Conservation (phyloP, 352 stramenopile species). For the Phytophthora agathidicida region DNA sequence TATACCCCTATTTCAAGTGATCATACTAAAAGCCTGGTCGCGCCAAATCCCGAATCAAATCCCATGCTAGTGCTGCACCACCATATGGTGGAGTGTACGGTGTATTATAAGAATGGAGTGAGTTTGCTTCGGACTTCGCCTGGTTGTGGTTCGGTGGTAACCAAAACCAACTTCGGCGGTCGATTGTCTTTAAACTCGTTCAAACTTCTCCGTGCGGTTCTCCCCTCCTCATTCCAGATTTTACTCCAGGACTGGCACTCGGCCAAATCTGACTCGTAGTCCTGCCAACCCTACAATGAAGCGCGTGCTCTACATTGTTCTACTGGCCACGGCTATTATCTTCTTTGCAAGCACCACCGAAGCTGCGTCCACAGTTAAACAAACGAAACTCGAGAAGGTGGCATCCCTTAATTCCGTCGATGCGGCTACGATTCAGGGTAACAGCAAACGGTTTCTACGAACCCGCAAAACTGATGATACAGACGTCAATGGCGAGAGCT, state of each 20-base stretch:
- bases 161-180: no score
- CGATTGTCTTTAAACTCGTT: no score
- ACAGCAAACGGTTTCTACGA: neutral
- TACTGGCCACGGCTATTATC: neutral
- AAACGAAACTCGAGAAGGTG: neutral
- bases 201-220: no score
- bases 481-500: neutral
- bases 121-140: no score
- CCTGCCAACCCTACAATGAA: neutral
- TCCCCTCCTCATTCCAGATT: constrained; percentile 16
- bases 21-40: no score
- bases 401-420: neutral
- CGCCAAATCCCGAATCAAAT: neutral
- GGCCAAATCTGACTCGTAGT: neutral
- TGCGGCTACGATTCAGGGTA: neutral
- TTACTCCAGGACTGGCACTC: neutral
- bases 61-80: neutral
- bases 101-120: no score
- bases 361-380: neutral
- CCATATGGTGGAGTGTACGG: no score
- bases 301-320: neutral
- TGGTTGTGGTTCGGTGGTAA: no score
- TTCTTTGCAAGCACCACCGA: neutral
- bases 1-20: no score
- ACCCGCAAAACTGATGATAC: neutral